Evolutionary conservation across 129 eudicot genomes (phyloP).

Genomic region (Flaveria ramosissima): DNA sequence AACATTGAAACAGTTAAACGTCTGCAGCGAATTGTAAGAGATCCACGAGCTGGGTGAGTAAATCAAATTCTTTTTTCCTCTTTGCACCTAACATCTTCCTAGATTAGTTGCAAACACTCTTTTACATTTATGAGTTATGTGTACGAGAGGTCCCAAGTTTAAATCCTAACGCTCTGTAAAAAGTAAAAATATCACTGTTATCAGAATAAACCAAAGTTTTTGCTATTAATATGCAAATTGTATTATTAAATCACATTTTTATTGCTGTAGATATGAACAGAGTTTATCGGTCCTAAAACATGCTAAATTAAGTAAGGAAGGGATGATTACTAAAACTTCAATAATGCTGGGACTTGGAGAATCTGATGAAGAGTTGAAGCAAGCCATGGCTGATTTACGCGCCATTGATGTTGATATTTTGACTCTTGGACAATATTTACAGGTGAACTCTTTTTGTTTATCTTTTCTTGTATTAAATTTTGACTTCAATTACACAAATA

Average conservation of each 20-base stretch:
- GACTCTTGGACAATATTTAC: conserved; percentile 95
- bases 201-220: conserved; percentile 33
- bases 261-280: conserved; percentile 74
- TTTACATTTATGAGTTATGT: no score
- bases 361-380: conserved; percentile 85
- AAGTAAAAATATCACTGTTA: no score
- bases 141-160: no score
- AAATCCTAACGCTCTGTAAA: no score
- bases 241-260: neutral
- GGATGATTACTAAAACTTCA: conserved; percentile 94
- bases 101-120: no score
- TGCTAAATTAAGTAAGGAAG: conserved; percentile 70
- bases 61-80: no score
- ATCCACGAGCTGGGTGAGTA: conserved; percentile 95
- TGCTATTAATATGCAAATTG: neutral
- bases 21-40: conserved; percentile 87
- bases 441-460: conserved; percentile 45
- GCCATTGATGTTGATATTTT: conserved; percentile 89
- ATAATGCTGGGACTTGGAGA: conserved; percentile 99
- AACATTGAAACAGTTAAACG: conserved; percentile 88
- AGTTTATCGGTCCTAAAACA: conserved; percentile 89
- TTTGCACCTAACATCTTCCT: no score
- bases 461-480: neutral
- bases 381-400: conserved; percentile 93
- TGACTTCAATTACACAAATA: no score